These are phyloP conservation scores for Fusarium udum DNA, from an alignment of 2,329 filamentous ascomycete species.

Conservation along the genomic window DNA sequence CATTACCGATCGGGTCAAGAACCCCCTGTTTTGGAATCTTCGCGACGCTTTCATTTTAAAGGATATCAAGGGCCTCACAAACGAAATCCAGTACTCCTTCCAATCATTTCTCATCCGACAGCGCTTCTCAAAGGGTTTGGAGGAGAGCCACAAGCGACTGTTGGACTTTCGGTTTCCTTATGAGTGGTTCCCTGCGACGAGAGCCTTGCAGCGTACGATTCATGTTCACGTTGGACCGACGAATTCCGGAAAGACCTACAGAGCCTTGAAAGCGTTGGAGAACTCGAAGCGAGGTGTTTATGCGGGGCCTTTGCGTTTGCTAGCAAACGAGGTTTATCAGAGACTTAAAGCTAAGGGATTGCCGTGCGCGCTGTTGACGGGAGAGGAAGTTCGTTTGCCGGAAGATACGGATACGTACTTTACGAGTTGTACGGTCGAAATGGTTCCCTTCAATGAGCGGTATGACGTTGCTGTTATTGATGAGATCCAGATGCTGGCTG, in stretches of 20 bases:
- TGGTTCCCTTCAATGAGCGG: slow-evolving; percentile 65
- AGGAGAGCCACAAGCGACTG: slow-evolving; percentile 69
- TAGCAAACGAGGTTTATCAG: slow-evolving; percentile 96
- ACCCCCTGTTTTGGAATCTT: slow-evolving; percentile 67
- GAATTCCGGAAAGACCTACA: slow-evolving; percentile 98
- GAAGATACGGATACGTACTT: slow-evolving; percentile 67
- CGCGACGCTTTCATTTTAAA: slow-evolving; percentile 66
- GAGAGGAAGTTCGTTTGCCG: slow-evolving; percentile 84
- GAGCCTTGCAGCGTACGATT: slow-evolving; percentile 81
- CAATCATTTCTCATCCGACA: slow-evolving; percentile 69
- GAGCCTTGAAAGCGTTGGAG: slow-evolving; percentile 86
- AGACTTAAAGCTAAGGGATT: slow-evolving; percentile 82
- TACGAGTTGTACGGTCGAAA: slow-evolving; percentile 93
- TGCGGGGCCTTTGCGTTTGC: slow-evolving; percentile 84
- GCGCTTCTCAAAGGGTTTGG: slow-evolving; percentile 64
- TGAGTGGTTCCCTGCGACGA: slow-evolving; percentile 91
- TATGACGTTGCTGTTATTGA: slow-evolving; percentile 96
- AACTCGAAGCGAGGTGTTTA: slow-evolving; percentile 81
- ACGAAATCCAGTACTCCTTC: slow-evolving; percentile 74
- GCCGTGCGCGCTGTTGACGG: slow-evolving; percentile 83
- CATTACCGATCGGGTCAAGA: slow-evolving; percentile 52
- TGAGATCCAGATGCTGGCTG: slow-evolving; percentile 97
- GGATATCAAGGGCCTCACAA: slow-evolving; percentile 60
- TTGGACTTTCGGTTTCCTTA: slow-evolving; percentile 88
- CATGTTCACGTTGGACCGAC: slow-evolving; percentile 96